Conservation (phyloP, 2,329 filamentous ascomycete genomes). For the Pseudocercospora musae region DNA sequence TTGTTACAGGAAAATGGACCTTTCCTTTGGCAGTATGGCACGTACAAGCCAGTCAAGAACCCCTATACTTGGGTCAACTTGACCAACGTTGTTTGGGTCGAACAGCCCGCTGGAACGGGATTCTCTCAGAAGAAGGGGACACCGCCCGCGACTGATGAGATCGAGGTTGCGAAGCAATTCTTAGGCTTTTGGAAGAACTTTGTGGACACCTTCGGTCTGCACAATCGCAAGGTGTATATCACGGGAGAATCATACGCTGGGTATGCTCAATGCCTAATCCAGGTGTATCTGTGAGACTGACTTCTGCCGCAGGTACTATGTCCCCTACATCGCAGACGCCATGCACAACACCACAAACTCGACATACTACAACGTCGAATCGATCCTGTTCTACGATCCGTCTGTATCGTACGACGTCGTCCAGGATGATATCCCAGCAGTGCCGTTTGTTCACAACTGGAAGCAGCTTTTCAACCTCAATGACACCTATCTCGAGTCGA, state of each 20-base stretch:
- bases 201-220: conserved; percentile 44
- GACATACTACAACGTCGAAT: conserved; percentile 64
- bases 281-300: not conserved
- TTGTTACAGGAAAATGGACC: conserved; percentile 48
- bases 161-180: conserved; percentile 37
- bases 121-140: conserved; percentile 35
- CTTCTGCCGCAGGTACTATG: conserved; percentile 34
- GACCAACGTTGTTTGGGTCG: conserved; percentile 46
- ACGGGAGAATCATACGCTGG: conserved; percentile 56
- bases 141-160: conserved; percentile 39
- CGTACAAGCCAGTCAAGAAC: conserved; percentile 44
- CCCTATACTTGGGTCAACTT: conserved; percentile 52
- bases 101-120: conserved; percentile 44
- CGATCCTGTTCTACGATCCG: conserved; percentile 71
- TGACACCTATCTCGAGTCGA: conserved; percentile 51
- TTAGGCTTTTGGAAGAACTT: conserved; percentile 51
- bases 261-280: conserved; percentile 8
- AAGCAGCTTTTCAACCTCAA: conserved; percentile 61
- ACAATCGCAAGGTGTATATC: conserved; percentile 60
- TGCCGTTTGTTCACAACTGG: conserved; percentile 62
- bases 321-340: conserved; percentile 69
- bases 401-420: conserved; percentile 54
- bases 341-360: conserved; percentile 68
- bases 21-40: conserved; percentile 48
- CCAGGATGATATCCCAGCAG: conserved; percentile 51